A percentile compares a stretch with the other conserved stretches of the same genome.
Conservation (phyloP, 176 grass and related monocot genomes). For the Saccharum spontaneum region DNA sequence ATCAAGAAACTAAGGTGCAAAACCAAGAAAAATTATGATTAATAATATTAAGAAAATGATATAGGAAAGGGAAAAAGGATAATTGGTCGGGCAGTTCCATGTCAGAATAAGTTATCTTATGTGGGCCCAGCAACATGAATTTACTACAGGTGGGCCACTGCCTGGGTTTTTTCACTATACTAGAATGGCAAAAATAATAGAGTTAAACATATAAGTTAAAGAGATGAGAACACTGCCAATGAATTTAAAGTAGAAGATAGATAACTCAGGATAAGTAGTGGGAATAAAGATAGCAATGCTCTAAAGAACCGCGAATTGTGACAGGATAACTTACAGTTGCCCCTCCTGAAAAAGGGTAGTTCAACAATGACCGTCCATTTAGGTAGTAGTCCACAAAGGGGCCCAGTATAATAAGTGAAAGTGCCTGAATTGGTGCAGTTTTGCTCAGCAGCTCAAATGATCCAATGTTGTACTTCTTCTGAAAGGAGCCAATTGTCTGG, state of each 20-base stretch:
- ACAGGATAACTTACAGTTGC: slow-evolving; percentile 73
- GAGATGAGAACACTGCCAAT: background rate
- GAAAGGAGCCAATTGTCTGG: slow-evolving; percentile 91
- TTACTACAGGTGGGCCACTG: background rate
- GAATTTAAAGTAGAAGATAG: slow-evolving; percentile 18
- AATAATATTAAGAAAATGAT: background rate
- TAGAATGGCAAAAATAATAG: background rate
- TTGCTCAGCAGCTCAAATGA: slow-evolving; percentile 92
- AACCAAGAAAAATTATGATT: background rate
- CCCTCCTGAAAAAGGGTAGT: slow-evolving; percentile 80
- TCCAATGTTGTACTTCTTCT: slow-evolving; percentile 96
- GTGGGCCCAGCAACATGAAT: background rate
- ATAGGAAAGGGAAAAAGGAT: background rate
- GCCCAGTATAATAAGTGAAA: slow-evolving; percentile 80
- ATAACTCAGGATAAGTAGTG: background rate
- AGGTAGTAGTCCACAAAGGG: slow-evolving; percentile 90
- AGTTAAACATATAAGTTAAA: background rate
- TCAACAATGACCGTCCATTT: slow-evolving; percentile 62
- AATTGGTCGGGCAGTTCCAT: background rate
- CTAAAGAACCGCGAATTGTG: background rate
- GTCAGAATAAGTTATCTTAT: background rate
- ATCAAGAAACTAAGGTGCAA: background rate
- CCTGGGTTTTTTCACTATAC: background rate
- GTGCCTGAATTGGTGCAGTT: slow-evolving; percentile 84
- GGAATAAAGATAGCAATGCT: background rate